Evolutionary conservation across 2,329 filamentous ascomycete genomes (phyloP), one percentile per base, ranked within the genome.

Genomic region (Epichloe gansuensis): DNA sequence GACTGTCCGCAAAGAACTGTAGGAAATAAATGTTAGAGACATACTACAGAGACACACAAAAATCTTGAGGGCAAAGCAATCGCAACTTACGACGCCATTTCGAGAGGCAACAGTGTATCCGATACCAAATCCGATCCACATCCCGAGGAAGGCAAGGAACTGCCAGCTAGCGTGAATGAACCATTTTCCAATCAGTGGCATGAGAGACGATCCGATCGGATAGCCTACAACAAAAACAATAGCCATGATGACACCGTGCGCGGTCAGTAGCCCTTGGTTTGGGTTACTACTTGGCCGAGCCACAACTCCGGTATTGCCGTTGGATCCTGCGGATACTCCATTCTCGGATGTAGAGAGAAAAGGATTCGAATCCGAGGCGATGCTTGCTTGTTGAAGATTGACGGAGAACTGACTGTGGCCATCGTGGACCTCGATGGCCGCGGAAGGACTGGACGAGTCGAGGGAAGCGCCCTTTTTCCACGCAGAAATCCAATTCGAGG

Each of bases 201-300:
- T 82, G 40, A 82, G 62, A 4, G 79, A 66, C 7, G 81, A 72
- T 5, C 80, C 82, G 3, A 82, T 57, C 0, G 82, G 82, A 57
- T 81, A 84, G 25, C 81, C 65, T 12, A 77, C 59, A 2, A 78
- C 71, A 56, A 83, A 80, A n/a, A 77, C 74, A 46, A 83, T 60
- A 27, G 74, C 73, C 79, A 84, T 81, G 59, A 84, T 66, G 56
- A 81, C 69, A 46, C 80, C 81, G 56, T 84, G 80, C 0, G 74
- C 64, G 6, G 71, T 61, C 17, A 71, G 48, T 9, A 70, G 59
- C 4, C 59, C 61, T 11, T 61, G 55, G 48, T 51, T 63, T 9
- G 54, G 55, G 21, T 54, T 53, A 12, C 21, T 3, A 34, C 35
- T 41, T 31, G 45, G 41, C 42, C 45, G 34, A 12, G 45, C 35